phyloP scores from a whole-genome alignment of 805 yeast species.

The Spathaspora arborariae region DNA sequence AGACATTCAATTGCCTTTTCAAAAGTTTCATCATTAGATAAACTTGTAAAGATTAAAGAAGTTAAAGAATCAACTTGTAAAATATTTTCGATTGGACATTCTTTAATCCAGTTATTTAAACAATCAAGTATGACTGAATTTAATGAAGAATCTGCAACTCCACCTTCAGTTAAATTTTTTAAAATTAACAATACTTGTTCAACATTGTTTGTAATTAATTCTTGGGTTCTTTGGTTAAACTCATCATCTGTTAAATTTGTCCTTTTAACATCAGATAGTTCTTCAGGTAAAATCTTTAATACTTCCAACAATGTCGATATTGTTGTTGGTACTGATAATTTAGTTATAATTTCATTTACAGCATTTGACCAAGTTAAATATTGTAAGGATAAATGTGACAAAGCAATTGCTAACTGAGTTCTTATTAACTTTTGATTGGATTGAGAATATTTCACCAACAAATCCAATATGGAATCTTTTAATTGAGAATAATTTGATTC shows the following conservation, averaged over 20 bases:
- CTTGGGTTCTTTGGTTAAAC: conserved; percentile 57
- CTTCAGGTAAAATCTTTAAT: conserved; percentile 87
- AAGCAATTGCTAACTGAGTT: conserved; percentile 76
- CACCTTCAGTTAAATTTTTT: conserved; percentile 37
- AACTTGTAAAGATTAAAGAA: conserved; percentile 56
- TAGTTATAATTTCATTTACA: conserved; percentile 58
- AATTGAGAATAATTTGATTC: conserved; percentile 52
- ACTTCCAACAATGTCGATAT: conserved; percentile 61
- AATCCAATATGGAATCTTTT: conserved; percentile 60
- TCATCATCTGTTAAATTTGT: conserved; percentile 82
- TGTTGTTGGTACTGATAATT: conserved; percentile 38
- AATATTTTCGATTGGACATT: conserved; percentile 72
- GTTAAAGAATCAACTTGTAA: conserved; percentile 62
- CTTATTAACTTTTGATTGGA: conserved; percentile 53
- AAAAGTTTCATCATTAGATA: conserved; percentile 64
- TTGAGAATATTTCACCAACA: conserved; percentile 46
- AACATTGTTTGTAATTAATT: conserved; percentile 63
- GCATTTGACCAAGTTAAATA: conserved; percentile 69
- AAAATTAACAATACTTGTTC: conserved; percentile 64
- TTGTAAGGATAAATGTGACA: conserved; percentile 82
- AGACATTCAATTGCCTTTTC: conserved; percentile 86
- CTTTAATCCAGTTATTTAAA: conserved; percentile 86
- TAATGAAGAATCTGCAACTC: conserved; percentile 1
- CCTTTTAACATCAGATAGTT: conserved; percentile 70
- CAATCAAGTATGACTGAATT: conserved; percentile 59